Base-by-base conservation (phyloP, 208 protist genomes). In the Perkinsela sp. region DNA sequence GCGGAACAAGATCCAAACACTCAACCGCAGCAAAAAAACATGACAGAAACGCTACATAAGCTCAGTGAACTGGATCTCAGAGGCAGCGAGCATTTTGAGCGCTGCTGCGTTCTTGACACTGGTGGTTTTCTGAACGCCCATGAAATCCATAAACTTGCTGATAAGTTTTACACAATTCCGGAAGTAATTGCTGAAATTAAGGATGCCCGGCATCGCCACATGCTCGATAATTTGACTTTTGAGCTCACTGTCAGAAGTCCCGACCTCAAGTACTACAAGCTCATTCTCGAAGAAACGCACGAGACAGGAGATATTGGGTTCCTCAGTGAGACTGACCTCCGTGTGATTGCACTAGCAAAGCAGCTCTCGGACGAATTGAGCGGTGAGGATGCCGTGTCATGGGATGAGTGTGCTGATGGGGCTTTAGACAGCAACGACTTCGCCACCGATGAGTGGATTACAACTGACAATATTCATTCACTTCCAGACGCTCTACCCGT, bases 381-480 rank as follows among this genome's bases (percentile, higher is more conserved):
- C 71, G 30, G 77, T 80, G 30, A 87, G 88, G 66, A 75, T 79
- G 67, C 83, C 85, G 6, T 74, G 75, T 1, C 31, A 13, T 29
- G 31, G 22, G 66, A n/a, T n/a, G n/a, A 15, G 2, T 6, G 16
- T 72, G 67, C 22, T 31, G 15, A 15, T n/a, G 71, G 2, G 22
- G 67, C 67, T 15, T 32, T 16, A 13, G 67, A 73, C 15, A 28
- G 67, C 28, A 30, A 75, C 13, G 75, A 82, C 30, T 81, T 80
- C 32, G 85, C 81, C 32, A 83, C 88, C 31, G 85, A 77, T 0
- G 86, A 83, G 1, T 94, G 90, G 88, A 93, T 94, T 68, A 94
- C 90, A 0, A 85, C 86, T 15, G 85, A 84, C 67, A 94, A 94
- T 73, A 85, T 93, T 66, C 74, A 85, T 67, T 22, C 75, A 0